Conservation (phyloP, 306 rosid genomes). For the Prosopis cineraria region DNA sequence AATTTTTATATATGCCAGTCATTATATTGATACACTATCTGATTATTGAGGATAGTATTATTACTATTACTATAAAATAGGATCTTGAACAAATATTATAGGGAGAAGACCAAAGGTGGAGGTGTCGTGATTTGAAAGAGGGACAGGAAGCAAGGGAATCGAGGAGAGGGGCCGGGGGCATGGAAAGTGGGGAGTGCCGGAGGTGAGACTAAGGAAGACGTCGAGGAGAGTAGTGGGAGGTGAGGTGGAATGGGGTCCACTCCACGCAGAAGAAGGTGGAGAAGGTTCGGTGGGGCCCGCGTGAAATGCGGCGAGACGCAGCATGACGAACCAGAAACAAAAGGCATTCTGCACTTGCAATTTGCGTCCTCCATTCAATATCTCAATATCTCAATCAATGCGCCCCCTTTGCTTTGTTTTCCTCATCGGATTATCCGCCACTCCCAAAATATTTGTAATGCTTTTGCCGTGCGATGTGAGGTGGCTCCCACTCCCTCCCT, state of each 20-base stretch:
- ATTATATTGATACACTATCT: no score
- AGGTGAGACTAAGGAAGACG: constrained; percentile 18
- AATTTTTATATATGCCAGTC: no score
- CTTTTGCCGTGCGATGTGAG: constrained; percentile 8
- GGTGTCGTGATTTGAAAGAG: neutral
- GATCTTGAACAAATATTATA: no score
- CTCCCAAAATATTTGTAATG: constrained; percentile 28
- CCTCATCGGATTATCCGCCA: neutral
- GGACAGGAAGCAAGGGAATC: neutral
- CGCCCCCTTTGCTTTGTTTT: neutral
- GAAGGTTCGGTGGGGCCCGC: constrained; percentile 60
- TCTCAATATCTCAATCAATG: neutral
- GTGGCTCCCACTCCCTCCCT: constrained; percentile 47
- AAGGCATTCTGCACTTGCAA: constrained; percentile 26
- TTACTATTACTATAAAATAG: no score
- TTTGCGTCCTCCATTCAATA: constrained; percentile 16
- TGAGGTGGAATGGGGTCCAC: constrained; percentile 45
- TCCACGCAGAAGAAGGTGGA: constrained; percentile 27
- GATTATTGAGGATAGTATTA: no score
- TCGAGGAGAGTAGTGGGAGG: constrained; percentile 25
- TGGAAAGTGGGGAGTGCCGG: neutral
- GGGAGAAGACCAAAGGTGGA: no score
- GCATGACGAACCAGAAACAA: constrained; percentile 38
- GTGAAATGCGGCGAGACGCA: constrained; percentile 78
- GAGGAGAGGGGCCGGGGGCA: neutral